These are phyloP conservation scores for Linderina pennispora DNA, from an alignment of 192 early-diverging fungal species.

Conservation along the genomic window DNA sequence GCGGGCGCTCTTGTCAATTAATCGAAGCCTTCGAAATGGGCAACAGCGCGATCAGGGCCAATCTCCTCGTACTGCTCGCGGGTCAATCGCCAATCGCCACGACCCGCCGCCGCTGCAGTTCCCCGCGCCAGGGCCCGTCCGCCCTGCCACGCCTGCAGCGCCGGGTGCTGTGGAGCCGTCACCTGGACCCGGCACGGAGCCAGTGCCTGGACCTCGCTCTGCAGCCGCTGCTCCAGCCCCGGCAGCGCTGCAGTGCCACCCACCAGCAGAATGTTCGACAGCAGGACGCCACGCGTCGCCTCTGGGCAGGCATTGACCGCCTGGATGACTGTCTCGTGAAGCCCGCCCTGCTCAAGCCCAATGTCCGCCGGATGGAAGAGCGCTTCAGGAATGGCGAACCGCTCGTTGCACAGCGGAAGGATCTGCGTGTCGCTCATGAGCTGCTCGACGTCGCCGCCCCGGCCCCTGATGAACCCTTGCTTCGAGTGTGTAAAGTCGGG, in stretches of 20 bases:
- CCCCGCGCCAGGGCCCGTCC: constrained; percentile 1
- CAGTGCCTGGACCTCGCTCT: constrained; percentile 88
- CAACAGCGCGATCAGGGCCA: constrained; percentile 15
- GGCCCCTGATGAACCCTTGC: constrained; percentile 23
- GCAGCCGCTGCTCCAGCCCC: constrained; percentile 87
- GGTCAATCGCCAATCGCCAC: constrained; percentile 14
- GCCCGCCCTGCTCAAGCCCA: constrained; percentile 83
- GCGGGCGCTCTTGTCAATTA: no score
- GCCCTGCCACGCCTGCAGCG: constrained; percentile 19
- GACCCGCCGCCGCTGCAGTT: background rate
- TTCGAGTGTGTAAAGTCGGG: constrained; percentile 32
- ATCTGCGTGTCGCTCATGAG: constrained; percentile 73
- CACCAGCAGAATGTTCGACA: constrained; percentile 87
- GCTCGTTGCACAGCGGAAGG: constrained; percentile 94
- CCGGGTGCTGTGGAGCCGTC: constrained; percentile 1
- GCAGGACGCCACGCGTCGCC: constrained; percentile 82
- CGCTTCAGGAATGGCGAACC: constrained; percentile 93
- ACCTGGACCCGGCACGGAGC: constrained; percentile 53
- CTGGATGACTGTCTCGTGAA: constrained; percentile 90
- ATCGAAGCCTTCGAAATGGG: constrained; percentile 13
- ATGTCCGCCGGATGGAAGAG: constrained; percentile 93
- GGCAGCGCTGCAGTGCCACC: constrained; percentile 92
- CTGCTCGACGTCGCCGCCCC: background rate
- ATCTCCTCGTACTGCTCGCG: constrained; percentile 24
- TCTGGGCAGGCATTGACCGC: constrained; percentile 89